Evolutionary conservation across 164 flowering plant genomes (phyloP).

Genomic region (Brasenia schreberi): DNA sequence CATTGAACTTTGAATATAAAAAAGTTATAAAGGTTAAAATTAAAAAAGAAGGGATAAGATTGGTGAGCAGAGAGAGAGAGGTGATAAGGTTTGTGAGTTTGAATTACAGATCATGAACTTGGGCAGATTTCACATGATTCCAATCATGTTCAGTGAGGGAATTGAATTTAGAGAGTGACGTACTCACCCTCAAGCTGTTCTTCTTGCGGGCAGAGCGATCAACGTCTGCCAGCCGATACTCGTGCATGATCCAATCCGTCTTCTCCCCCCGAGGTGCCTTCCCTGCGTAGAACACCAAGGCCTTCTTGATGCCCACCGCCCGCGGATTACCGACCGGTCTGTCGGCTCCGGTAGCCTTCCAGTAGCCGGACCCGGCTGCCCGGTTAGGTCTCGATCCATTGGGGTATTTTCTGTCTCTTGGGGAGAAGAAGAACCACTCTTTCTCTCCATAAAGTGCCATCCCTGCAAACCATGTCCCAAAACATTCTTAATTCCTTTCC

Average conservation of each 20-base stretch:
- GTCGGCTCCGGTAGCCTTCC: slow-evolving; percentile 96
- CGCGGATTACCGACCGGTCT: slow-evolving; percentile 75
- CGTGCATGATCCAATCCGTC: slow-evolving; percentile 95
- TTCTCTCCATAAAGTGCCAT: slow-evolving; percentile 82
- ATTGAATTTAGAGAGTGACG: too few relatives aligned
- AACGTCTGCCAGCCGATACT: slow-evolving; percentile 56
- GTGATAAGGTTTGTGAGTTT: too few relatives aligned
- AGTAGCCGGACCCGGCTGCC: slow-evolving; percentile 85
- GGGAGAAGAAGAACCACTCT: slow-evolving; percentile 93
- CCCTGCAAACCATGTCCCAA: slow-evolving; percentile 19
- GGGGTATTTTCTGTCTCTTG: slow-evolving; percentile 82
- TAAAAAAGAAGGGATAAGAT: neutral
- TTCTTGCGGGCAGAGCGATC: too few relatives aligned
- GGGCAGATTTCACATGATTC: too few relatives aligned
- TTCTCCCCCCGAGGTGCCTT: slow-evolving; percentile 80
- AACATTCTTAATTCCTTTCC: neutral
- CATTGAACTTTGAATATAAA: too few relatives aligned
- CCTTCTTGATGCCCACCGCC: slow-evolving; percentile 85
- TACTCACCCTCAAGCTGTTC: too few relatives aligned
- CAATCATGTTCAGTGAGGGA: too few relatives aligned
- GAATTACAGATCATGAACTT: too few relatives aligned
- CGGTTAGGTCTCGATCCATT: slow-evolving; percentile 87
- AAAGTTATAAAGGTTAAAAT: neutral
- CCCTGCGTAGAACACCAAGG: slow-evolving; percentile 81
- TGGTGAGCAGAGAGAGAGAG: slow-evolving; percentile 9